phyloP scores from a whole-genome alignment of 2,329 filamentous ascomycete genomes.

The Fusarium verrucosum region DNA sequence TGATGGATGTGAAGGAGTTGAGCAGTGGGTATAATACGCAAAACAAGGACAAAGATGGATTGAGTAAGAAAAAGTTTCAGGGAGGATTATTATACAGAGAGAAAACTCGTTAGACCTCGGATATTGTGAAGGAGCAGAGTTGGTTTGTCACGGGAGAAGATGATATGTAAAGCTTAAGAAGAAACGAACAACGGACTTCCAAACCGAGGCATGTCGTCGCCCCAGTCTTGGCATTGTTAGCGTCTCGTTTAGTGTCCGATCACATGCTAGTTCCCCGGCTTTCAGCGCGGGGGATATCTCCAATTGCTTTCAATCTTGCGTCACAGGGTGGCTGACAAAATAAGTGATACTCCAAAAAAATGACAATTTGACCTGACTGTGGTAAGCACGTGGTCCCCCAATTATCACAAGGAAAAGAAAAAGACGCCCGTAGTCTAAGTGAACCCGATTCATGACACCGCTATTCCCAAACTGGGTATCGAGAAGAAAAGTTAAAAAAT shows the following conservation, averaged over 20 bases:
- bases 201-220: constrained; percentile 49
- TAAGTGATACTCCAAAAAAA: constrained; percentile 22
- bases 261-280: constrained; percentile 47
- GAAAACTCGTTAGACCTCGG: constrained; percentile 41
- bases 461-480: constrained; percentile 9
- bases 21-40: constrained; percentile 23
- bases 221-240: constrained; percentile 40
- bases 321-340: constrained; percentile 33
- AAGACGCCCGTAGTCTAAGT: background rate
- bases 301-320: constrained; percentile 16
- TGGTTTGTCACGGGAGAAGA: constrained; percentile 30
- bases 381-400: constrained; percentile 23
- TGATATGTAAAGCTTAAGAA: constrained; percentile 14
- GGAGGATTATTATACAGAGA: constrained; percentile 34
- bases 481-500: background rate
- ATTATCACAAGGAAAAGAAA: constrained; percentile 36
- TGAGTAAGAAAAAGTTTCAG: constrained; percentile 5
- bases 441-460: constrained; percentile 12
- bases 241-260: constrained; percentile 34
- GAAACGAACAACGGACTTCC: constrained; percentile 9
- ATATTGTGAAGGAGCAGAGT: constrained; percentile 38
- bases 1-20: constrained; percentile 5
- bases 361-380: constrained; percentile 6
- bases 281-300: constrained; percentile 34
- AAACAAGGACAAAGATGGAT: constrained; percentile 7